Base-by-base conservation (phyloP, 352 stramenopile genomes). In the Globisporangium solare region DNA sequence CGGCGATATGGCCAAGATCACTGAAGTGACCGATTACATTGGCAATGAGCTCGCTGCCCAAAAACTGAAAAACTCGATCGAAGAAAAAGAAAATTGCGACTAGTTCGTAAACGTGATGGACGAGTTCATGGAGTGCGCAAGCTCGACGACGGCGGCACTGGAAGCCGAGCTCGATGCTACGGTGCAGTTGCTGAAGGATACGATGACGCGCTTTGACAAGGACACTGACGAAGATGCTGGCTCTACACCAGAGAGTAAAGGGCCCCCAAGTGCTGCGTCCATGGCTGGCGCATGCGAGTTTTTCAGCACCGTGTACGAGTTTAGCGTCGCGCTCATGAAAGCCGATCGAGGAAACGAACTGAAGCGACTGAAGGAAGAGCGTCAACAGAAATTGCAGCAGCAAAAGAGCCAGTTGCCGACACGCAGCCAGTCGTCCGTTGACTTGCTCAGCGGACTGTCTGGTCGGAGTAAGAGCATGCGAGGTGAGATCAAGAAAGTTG, bases 311-410 rank as follows among this genome's bases (percentile, higher is more conserved):
- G 78, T 92, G 47, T 88, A 92, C 56, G 81, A 92, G 41, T 92
- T 92, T 47, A 89, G 73, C n/a, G 73, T 86, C n/a, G 76, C 77
- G 13, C 61, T 92, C 2, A 83, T 58, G 46, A 92, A 89, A 66
- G 78, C 77, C 0, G 81, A 89, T 35, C 81, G 81, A 2, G 81
- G 89, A 57, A 92, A 92, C 35, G 81, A 92, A 47, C 35, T 88
- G 42, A 85, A 85, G 58, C 67, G 81, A 0, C 67, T 92, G 39
- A 76, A 78, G 6, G 79, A 88, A 24, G 81, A 92, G 59, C 75
- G 80, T 1, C 68, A 68, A 21, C 55, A 70, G 7, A 85, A 81
- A 42, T 70, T 85, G 17, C 77, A 79, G 58, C 73, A 86, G 52
- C 73, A 74, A 14, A 75, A 76, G 50, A 74, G 45, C 11, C 57